phyloP scores from a whole-genome alignment of 306 rosid species.

The Vigna trinervia region DNA sequence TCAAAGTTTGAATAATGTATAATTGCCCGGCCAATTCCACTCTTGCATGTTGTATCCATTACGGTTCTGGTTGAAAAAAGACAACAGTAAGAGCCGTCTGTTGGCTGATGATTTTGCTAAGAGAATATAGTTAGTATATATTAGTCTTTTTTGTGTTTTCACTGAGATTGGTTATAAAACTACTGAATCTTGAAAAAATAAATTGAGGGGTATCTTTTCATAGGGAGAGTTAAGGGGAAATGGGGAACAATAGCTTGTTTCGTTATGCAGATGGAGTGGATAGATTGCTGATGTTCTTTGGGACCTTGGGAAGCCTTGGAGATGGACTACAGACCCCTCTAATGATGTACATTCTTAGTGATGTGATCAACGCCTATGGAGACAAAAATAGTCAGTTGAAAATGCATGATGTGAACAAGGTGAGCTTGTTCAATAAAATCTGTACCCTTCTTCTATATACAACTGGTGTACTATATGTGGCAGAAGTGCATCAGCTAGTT shows the following conservation, averaged over 20 bases:
- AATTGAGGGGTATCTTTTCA: background rate
- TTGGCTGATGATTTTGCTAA: conserved; percentile 42
- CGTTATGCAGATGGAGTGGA: conserved; percentile 77
- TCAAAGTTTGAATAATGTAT: conserved; percentile 36
- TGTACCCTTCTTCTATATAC: conserved; percentile 3
- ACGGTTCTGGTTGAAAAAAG: conserved; percentile 39
- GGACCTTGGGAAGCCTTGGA: conserved; percentile 84
- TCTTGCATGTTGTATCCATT: conserved; percentile 35
- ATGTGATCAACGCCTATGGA: conserved; percentile 82
- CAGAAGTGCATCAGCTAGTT: background rate
- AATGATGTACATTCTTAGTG: conserved; percentile 79
- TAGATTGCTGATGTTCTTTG: conserved; percentile 75
- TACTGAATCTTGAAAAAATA: conserved; percentile 8
- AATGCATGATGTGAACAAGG: conserved; percentile 70
- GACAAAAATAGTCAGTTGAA: conserved; percentile 48
- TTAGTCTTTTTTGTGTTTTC: conserved; percentile 26
- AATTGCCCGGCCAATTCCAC: conserved; percentile 22
- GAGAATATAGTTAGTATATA: conserved; percentile 40
- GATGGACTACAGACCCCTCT: conserved; percentile 90
- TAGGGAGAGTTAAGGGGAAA: conserved; percentile 45
- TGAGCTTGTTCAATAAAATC: conserved; percentile 42
- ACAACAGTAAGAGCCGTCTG: conserved; percentile 45
- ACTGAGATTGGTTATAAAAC: conserved; percentile 40
- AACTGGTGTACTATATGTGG: background rate
- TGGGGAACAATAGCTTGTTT: conserved; percentile 73